A percentile compares a stretch with the other conserved stretches of the same genome.
These are phyloP conservation scores for Diaporthe longicolla DNA, from an alignment of 2,329 filamentous ascomycete species.

Conservation along the genomic window DNA sequence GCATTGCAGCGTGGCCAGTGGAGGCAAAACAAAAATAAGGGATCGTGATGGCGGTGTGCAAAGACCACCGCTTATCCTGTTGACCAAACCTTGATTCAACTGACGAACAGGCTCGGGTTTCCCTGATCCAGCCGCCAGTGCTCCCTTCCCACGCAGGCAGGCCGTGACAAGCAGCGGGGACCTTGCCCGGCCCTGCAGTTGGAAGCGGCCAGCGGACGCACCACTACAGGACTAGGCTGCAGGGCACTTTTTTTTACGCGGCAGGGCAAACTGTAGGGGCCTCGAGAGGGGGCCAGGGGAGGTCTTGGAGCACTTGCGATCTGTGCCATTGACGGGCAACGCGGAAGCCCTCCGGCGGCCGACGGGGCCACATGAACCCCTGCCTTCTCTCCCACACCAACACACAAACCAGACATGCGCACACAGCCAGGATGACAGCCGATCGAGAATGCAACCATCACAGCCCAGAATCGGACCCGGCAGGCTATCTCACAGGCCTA, in stretches of 20 bases:
- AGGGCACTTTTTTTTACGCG: not conserved
- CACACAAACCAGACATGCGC: not conserved
- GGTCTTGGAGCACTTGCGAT: not conserved
- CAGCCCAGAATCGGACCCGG: conserved; percentile 8
- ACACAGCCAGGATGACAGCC: conserved; percentile 24
- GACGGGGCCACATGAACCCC: conserved; percentile 11
- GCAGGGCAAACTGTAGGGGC: not conserved
- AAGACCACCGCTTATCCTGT: conserved; percentile 30
- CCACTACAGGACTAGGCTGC: not conserved
- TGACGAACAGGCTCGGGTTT: conserved; percentile 17
- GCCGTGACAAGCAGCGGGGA: conserved; percentile 32
- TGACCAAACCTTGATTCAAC: conserved; percentile 19
- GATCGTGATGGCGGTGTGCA: conserved; percentile 33
- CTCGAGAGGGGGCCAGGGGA: too few species aligned
- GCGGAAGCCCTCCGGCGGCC: conserved; percentile 32
- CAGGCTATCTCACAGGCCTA: conserved; percentile 15
- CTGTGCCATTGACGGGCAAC: conserved; percentile 12
- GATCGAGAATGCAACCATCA: conserved; percentile 26
- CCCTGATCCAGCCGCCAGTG: conserved; percentile 18
- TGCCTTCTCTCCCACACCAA: not conserved
- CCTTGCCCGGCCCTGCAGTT: conserved; percentile 24
- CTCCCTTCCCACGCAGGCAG: conserved; percentile 11
- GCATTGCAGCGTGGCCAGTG: not conserved
- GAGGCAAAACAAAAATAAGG: not conserved
- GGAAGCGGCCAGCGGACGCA: not conserved